Evolutionary conservation across 176 grass and related monocot genomes (phyloP).

Genomic region (Urochloa ruziziensis): DNA sequence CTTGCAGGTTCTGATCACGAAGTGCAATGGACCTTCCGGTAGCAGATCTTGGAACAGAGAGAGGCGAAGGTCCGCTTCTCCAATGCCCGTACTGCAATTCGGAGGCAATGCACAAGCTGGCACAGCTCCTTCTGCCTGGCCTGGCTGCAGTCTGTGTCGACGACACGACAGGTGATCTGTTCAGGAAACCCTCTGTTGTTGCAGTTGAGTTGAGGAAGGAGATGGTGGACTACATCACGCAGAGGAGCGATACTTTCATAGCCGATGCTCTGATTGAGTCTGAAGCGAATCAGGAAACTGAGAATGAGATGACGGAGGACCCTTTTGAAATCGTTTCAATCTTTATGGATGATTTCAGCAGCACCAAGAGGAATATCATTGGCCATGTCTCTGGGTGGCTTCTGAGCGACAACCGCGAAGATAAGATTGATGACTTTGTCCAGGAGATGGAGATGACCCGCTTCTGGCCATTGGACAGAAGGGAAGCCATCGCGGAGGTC

Average conservation of each 20-base stretch:
- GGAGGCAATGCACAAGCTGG: slow-evolving; percentile 68
- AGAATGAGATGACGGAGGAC: slow-evolving; percentile 58
- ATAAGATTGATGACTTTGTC: slow-evolving; percentile 93
- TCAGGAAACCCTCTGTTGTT: slow-evolving; percentile 50
- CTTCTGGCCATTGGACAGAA: slow-evolving; percentile 77
- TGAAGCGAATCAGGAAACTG: slow-evolving; percentile 11
- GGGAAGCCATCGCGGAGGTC: slow-evolving; percentile 57
- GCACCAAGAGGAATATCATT: slow-evolving; percentile 80
- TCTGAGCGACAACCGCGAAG: slow-evolving; percentile 72
- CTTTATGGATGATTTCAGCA: slow-evolving; percentile 79
- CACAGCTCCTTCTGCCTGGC: slow-evolving; percentile 65
- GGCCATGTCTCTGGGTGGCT: slow-evolving; percentile 86
- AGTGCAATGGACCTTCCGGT: slow-evolving; percentile 64
- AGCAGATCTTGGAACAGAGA: slow-evolving; percentile 43
- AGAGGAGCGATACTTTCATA: slow-evolving; percentile 66
- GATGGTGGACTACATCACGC: slow-evolving; percentile 77
- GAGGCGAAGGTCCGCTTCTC: slow-evolving; percentile 34
- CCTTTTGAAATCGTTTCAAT: slow-evolving; percentile 61
- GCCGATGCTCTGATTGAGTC: slow-evolving; percentile 55
- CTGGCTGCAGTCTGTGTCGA: slow-evolving; percentile 72
- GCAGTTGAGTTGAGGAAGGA: slow-evolving; percentile 68
- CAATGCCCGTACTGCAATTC: slow-evolving; percentile 67
- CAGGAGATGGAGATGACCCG: slow-evolving; percentile 80
- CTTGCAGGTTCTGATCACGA: slow-evolving; percentile 30
- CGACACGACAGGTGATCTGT: slow-evolving; percentile 62